Evolutionary conservation across 257 asterid species (phyloP).

Genomic region (Jacaranda mimosifolia): DNA sequence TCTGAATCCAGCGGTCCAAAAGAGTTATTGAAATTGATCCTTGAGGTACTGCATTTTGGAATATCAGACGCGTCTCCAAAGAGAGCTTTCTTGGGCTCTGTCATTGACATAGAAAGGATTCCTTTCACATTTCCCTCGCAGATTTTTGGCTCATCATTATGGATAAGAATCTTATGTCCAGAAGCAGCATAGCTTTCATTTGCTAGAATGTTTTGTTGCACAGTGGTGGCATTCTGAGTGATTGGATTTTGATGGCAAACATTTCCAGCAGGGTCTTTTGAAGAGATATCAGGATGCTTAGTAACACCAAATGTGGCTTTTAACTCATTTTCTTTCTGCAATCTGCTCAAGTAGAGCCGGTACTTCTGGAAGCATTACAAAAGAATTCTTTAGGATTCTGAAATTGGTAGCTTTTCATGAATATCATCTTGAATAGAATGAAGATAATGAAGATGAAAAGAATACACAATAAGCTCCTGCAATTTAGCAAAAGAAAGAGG

Average conservation of each 20-base stretch:
- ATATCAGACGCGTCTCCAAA: conserved; percentile 47
- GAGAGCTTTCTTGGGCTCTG: conserved; percentile 40
- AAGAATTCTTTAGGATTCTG: conserved; percentile 30
- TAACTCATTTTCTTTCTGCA: conserved; percentile 73
- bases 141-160: conserved; percentile 47
- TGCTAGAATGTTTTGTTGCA: conserved; percentile 35
- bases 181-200: conserved; percentile 42
- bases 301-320: conserved; percentile 53
- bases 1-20: conserved; percentile 45
- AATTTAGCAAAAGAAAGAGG: conserved; percentile 2
- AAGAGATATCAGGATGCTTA: conserved; percentile 49
- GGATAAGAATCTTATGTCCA: conserved; percentile 43
- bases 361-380: conserved; percentile 69
- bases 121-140: conserved; percentile 45
- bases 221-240: conserved; percentile 18
- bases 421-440: not conserved
- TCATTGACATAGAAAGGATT: conserved; percentile 40
- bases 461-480: not conserved
- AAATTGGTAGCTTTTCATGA: not conserved
- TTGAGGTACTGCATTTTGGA: conserved; percentile 43
- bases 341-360: conserved; percentile 80
- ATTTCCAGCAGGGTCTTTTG: conserved; percentile 48
- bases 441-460: not conserved
- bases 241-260: conserved; percentile 44
- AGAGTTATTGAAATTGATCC: conserved; percentile 42